Evolutionary conservation across 768 basidiomycete genomes (phyloP), one percentile per base, ranked within the genome.

Genomic region (Collybiopsis luxurians): DNA sequence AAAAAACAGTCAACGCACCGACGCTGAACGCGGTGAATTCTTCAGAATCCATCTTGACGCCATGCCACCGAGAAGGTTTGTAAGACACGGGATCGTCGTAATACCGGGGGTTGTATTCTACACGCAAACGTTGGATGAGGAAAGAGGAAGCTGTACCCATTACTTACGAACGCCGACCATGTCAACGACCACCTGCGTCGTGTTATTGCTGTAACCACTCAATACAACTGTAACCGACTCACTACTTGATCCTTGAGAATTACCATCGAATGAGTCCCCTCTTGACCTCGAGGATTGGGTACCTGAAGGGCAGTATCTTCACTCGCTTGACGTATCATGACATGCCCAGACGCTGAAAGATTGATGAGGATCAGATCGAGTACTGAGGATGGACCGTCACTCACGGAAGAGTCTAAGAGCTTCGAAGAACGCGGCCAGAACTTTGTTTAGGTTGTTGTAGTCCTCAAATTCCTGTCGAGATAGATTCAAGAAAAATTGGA

Each of bases 1-100:
- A 1, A 34, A 13, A 36, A 11, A 19, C 17, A 26, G 31, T 39
- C 13, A 4, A 58, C 63, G 34, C 34, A 69, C 79, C 79, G 23
- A 79, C 63, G 59, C 80, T 77, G 66, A 82, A 81, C 10, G 76
- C 79, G 5, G 76, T 73, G 58, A 79, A 76, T 0, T 64, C 63
- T 43, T 79, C 79, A 0, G 76, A 77, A 6, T 78, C 79, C 23
- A 30, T 47, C 19, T 61, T 69, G 17, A 75, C 60, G 3, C 72
- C 76, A 48, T 79, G 70, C 81, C 81, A 83, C 39, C 82, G 69
- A 1, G 79, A 80, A 1, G 81, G 82, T 48, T 71, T 75, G 69
- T 70, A 82, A 49, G 70, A 65, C n/a, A 75, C 66, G 1, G 81
- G 80, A 10, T 79, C 71, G 2, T 78, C 71, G 57, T 78, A 81